phyloP scores from a whole-genome alignment of 1,284 basidiomycete species.

The Melampsora americana region DNA sequence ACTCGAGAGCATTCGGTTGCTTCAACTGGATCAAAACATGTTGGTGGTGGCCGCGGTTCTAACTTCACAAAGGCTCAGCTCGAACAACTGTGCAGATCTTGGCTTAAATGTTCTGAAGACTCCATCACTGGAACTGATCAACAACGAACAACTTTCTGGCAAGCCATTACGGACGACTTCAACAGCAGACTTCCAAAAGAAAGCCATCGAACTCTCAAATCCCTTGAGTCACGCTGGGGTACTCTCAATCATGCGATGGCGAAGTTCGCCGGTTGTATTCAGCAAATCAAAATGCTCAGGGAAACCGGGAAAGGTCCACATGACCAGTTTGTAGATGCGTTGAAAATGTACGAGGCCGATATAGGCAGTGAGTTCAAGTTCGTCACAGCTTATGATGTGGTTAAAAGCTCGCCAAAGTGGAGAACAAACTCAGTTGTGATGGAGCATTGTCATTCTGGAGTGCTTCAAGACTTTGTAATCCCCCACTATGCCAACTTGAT shows the following conservation, averaged over 20 bases:
- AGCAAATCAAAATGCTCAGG: neutral
- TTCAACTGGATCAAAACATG: too few species aligned
- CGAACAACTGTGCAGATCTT: constrained; percentile 12
- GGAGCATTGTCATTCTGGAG: too few species aligned
- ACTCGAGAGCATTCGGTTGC: too few species aligned
- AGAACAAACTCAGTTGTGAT: too few species aligned
- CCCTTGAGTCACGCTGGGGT: neutral
- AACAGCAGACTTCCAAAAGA: too few species aligned
- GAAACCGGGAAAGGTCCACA: constrained; percentile 2
- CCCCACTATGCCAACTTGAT: too few species aligned
- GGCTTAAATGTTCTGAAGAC: constrained; percentile 19
- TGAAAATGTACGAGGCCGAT: neutral
- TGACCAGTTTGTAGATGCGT: neutral
- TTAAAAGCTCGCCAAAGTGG: too few species aligned
- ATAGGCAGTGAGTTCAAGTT: too few species aligned
- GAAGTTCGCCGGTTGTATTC: constrained; percentile 1
- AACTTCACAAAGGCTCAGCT: constrained; percentile 9
- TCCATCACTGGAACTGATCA: neutral
- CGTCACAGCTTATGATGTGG: too few species aligned
- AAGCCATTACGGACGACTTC: neutral
- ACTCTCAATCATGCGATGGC: constrained; percentile 1
- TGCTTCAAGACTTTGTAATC: too few species aligned
- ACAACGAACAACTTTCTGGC: neutral
- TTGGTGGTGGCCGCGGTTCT: neutral
- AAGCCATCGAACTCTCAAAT: too few species aligned